A percentile compares a stretch with the other conserved stretches of the same genome.
These are phyloP conservation scores for Clarireedia homoeocarpa DNA, from an alignment of 2,329 filamentous ascomycete species.

Conservation along the genomic window DNA sequence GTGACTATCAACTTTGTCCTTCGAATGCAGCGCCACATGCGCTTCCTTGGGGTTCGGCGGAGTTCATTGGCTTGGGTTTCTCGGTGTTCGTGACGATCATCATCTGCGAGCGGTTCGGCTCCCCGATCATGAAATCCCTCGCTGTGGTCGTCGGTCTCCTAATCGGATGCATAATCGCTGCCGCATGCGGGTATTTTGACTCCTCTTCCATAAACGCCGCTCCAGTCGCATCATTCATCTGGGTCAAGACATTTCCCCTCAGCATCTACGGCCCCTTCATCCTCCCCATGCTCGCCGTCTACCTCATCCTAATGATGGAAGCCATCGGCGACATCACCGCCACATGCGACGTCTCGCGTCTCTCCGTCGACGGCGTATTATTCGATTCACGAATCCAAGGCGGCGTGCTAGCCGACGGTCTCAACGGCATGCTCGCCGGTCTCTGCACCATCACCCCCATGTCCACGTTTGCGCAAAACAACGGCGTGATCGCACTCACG, in stretches of 20 bases:
- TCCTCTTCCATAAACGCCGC: constrained; percentile 62
- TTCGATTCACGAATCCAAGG: constrained; percentile 76
- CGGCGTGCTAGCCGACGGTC: constrained; percentile 67
- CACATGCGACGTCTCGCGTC: constrained; percentile 70
- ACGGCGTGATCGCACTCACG: constrained; percentile 75
- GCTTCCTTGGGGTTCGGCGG: constrained; percentile 69
- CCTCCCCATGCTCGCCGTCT: constrained; percentile 60
- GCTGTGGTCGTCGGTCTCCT: constrained; percentile 10
- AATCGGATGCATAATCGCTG: constrained; percentile 71
- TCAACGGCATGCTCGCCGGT: constrained; percentile 67
- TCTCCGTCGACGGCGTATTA: constrained; percentile 62
- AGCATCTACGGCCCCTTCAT: constrained; percentile 66
- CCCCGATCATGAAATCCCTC: constrained; percentile 67
- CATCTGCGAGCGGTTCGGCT: constrained; percentile 71
- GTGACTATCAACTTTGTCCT: constrained; percentile 58
- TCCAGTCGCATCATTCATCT: constrained; percentile 66
- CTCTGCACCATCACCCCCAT: constrained; percentile 76
- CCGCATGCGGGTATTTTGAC: constrained; percentile 71
- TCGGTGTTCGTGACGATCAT: constrained; percentile 74
- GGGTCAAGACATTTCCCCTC: constrained; percentile 70
- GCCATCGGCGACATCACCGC: constrained; percentile 75
- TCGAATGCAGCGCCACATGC: constrained; percentile 60
- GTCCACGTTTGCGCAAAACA: constrained; percentile 77
- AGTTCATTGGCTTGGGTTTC: constrained; percentile 75
- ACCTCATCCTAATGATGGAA: constrained; percentile 69